Conservation (phyloP, 148 eudicot genomes). For the Rhododendron simsii region DNA sequence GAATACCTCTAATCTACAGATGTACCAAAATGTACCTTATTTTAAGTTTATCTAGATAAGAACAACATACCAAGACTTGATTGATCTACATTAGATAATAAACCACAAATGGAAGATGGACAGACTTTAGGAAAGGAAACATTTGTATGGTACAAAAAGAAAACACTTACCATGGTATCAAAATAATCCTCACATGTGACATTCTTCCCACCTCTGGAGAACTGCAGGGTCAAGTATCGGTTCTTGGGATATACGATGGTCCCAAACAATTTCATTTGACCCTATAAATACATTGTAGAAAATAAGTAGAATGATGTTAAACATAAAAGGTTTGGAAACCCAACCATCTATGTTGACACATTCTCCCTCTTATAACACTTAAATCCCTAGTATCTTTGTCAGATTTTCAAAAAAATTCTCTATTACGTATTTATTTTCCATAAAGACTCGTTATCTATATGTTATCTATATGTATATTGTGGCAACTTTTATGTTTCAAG, state of each 20-base stretch:
- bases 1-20: background rate
- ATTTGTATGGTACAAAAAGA: background rate
- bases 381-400: background rate
- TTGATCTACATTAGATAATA: background rate
- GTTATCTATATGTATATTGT: background rate
- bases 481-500: background rate
- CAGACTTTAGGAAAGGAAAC: background rate
- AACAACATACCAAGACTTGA: background rate
- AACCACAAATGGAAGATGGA: background rate
- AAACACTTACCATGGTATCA: slow-evolving; percentile 67
- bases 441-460: background rate
- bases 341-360: background rate
- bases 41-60: background rate
- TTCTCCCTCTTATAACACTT: background rate
- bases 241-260: slow-evolving; percentile 85
- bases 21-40: background rate
- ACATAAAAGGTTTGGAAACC: background rate
- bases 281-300: slow-evolving; percentile 31
- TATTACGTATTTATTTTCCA: background rate
- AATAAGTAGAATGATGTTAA: background rate
- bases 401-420: too few species aligned
- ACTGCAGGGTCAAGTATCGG: slow-evolving; percentile 83
- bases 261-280: slow-evolving; percentile 86
- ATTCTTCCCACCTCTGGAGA: slow-evolving; percentile 87
- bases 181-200: slow-evolving; percentile 87